Base-by-base conservation (phyloP, 2,329 filamentous ascomycete species). In the Penicillium fuscoglaucum region DNA sequence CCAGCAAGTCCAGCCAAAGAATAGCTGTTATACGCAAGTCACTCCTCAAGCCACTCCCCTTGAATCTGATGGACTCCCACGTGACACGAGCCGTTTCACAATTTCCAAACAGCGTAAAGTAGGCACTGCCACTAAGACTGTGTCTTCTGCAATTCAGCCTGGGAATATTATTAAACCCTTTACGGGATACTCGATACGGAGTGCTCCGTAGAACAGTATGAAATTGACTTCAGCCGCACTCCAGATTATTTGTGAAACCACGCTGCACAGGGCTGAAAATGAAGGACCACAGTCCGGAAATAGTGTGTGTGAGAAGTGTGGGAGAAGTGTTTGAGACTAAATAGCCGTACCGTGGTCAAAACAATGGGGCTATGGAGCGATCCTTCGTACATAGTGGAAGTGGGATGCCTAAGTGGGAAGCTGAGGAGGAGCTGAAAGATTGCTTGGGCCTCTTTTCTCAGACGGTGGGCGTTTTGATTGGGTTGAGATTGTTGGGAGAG, bases 11-110 rank as follows among this genome's bases (percentile, higher is more conserved):
- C 12, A 13, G 26, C 13, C 29, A 26, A 26, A n/a, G 7, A 9
- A 52, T 26, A 19, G 21, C 29, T 48, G 19, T 19, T 24, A 31
- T 31, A 6, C 10, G 44, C 24, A 37, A 40, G 53, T 33, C 40
- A 31, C 24, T 43, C 19, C 17, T 29, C 19, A 49, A 26, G 29
- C 31, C 26, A 15, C 24, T 43, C 13, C 9, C 24, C 26, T 51
- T 31, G 15, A 56, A 44, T 56, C n/a, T 17, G 33, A 45, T 43
- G 26, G 28, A 45, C n/a, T 19, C 29, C 31, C 58, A 61, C 58
- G 60, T 63, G 58, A 64, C 43, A 61, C 35, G 50, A n/a, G 31
- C 29, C 29, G 61, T 64, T 63, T 64, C 62, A 63, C 41, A 29
- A 53, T 56, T 19, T 35, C 17, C 39, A 61, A 59, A 60, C 55